Base-by-base conservation (phyloP, 768 basidiomycete species). In the Brasilioporus rufonigricans region DNA sequence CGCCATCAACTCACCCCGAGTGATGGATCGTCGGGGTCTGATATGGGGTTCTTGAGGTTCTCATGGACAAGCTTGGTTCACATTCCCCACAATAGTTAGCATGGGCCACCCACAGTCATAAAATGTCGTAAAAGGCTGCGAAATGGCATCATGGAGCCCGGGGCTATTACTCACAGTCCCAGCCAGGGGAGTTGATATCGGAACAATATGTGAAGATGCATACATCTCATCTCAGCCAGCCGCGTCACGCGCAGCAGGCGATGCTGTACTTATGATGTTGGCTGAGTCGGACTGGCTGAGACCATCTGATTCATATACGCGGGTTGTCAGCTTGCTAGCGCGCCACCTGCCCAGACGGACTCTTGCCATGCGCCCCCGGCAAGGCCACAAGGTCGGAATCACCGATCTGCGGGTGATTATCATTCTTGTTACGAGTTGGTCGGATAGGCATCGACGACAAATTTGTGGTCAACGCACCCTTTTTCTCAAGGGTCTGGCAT, bases 341-440 rank as follows among this genome's bases (percentile, higher is more conserved):
- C 18, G 58, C 65, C 61, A 66, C 56, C 45, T 54, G 57, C 56
- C 57, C 8, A 45, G 44, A 50, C 54, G 53, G 29, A 31, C 46
- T 29, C 33, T 48, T 26, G 45, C 62, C 69, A 66, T 50, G 67
- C 67, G n/a, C 38, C 31, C 53, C 38, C 57, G 50, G 65, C 66
- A 59, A 61, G 61, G 59, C 33, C 21, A 16, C 9, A 43, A 57
- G 57, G 61, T 9, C 47, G 49, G 26, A n/a, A 45, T 32, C 43
- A 44, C 43, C 38, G 52, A 54, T 55, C 40, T 26, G 24, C 36
- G 54, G 46, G 44, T 43, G 62, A 57, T 59, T 55, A 58, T 58
- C 60, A 36, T 33, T 3, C 38, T 43, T 41, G 54, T 52, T 54
- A 49, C 57, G 48, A 49, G 49, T 41, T 31, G 12, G 26, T 41